Percentiles rank a stretch among this genome's conserved stretches.
Conservation (phyloP, 257 asterid species). For the Solanum appendiculatum region DNA sequence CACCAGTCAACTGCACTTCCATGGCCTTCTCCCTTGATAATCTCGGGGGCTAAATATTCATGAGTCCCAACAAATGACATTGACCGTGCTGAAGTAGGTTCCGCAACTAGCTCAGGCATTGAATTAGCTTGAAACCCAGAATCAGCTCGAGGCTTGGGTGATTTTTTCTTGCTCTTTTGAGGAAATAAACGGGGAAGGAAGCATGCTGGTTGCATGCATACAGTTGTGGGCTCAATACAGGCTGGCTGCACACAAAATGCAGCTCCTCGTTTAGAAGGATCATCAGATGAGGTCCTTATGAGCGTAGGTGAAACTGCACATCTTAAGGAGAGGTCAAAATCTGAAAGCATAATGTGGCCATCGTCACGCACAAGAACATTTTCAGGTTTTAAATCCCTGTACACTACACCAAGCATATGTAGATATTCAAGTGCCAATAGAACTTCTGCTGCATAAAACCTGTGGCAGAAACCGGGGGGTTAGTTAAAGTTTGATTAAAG, state of each 20-base stretch:
- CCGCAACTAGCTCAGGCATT: slow-evolving; percentile 67
- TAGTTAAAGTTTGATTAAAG: background rate
- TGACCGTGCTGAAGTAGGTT: slow-evolving; percentile 75
- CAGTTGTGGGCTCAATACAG: slow-evolving; percentile 62
- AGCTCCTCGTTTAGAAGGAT: slow-evolving; percentile 40
- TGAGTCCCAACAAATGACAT: slow-evolving; percentile 87
- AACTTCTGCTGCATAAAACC: slow-evolving; percentile 86
- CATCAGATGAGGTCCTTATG: slow-evolving; percentile 34
- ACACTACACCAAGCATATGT: slow-evolving; percentile 84
- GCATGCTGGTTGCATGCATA: slow-evolving; percentile 69
- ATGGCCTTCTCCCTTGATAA: slow-evolving; percentile 82
- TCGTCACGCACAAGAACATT: slow-evolving; percentile 75
- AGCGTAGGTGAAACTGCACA: slow-evolving; percentile 72
- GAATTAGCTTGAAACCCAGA: slow-evolving; percentile 20
- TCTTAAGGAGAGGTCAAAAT: slow-evolving; percentile 71
- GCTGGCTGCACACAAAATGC: slow-evolving; percentile 76
- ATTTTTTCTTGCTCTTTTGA: slow-evolving; percentile 45
- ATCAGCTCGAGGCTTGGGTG: slow-evolving; percentile 39
- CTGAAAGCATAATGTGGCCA: slow-evolving; percentile 87
- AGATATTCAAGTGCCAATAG: slow-evolving; percentile 75
- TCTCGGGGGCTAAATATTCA: slow-evolving; percentile 72
- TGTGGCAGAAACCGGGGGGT: slow-evolving; percentile 7
- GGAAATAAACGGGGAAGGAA: slow-evolving; percentile 60
- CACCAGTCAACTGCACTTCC: slow-evolving; percentile 93
- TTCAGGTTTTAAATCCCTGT: slow-evolving; percentile 76